Base-by-base conservation (phyloP, 2,329 filamentous ascomycete species). In the Stemphylium lycopersici region DNA sequence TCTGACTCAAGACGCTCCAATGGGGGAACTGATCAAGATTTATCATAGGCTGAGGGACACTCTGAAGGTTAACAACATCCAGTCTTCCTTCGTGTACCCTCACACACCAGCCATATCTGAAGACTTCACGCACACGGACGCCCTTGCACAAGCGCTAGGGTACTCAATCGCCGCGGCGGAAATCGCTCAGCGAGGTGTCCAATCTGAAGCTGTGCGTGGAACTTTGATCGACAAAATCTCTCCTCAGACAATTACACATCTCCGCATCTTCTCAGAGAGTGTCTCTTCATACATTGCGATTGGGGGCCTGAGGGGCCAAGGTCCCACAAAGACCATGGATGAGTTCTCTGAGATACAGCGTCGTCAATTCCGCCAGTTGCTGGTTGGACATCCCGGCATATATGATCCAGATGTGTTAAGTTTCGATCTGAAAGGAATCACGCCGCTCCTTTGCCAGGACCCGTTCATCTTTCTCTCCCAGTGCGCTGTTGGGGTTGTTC, bases 241-340 rank as follows among this genome's bases (percentile, higher is more conserved):
- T 0, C 89, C 93, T 52, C 87, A 96, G 71, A 84, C 86, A 1
- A 79, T 99, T 55, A 95, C 90, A 1, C 92, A 98, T 71, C 81
- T 99, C 24, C 90, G 93, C 43, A 88, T 98, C 24, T 80, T 98
- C 20, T 88, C 91, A 1, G 95, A 97, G 77, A 98, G 93, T 1
- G 89, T 90, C 1, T 85, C 89, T 26, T 93, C 93, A 0, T 98
- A 95, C 73, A 84, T 93, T 49, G 85, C 91, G 1, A 81, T 96
- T 54, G 90, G 91, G 1, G 86, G 86, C 4, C 81, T 93, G 37
- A 83, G 86, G 44, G 80, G 83, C 16, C 80, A 79, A 3, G 82
- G 83, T 0, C 81, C 85, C 6, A 88, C 84, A 58, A 82, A 81
- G 55, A 85, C 90, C 11, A 83, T 85, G 43, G 78, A 77, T 41